Evolutionary conservation across 2,329 filamentous ascomycete genomes (phyloP).

Genomic region (Leptoxyphium fumago): DNA sequence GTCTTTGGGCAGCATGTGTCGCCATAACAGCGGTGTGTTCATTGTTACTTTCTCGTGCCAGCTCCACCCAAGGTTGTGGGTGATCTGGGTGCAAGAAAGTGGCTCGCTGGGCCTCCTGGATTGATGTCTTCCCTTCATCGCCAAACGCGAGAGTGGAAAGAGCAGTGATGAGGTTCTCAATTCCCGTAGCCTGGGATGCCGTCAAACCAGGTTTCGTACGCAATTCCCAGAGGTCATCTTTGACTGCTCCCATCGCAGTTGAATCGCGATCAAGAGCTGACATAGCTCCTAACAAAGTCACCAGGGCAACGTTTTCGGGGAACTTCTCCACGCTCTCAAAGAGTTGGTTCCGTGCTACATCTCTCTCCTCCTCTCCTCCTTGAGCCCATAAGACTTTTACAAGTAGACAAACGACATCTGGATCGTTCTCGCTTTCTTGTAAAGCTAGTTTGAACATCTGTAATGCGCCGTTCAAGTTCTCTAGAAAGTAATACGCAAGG

Average conservation of each 20-base stretch:
- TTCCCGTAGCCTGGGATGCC: conserved; percentile 48
- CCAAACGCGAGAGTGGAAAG: conserved; percentile 47
- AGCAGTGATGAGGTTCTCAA: conserved; percentile 62
- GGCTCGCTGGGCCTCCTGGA: conserved; percentile 52
- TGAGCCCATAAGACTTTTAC: conserved; percentile 91
- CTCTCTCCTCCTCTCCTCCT: conserved; percentile 56
- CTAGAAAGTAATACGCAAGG: conserved; percentile 60
- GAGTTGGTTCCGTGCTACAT: conserved; percentile 62
- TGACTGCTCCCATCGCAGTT: conserved; percentile 67
- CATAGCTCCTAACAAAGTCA: conserved; percentile 70
- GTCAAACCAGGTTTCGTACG: conserved; percentile 52
- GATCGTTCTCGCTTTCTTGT: conserved; percentile 57
- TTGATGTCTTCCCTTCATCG: conserved; percentile 33
- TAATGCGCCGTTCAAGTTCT: conserved; percentile 54
- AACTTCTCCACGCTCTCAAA: conserved; percentile 64
- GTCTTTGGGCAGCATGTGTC: conserved; percentile 59
- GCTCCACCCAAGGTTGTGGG: conserved; percentile 64
- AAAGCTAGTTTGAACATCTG: conserved; percentile 68
- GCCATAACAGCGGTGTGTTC: conserved; percentile 59
- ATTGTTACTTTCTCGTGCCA: conserved; percentile 43
- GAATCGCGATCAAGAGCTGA: conserved; percentile 66
- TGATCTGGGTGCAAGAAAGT: conserved; percentile 70
- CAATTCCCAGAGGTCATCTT: conserved; percentile 59
- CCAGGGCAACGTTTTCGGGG: conserved; percentile 62
- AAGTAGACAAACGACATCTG: conserved; percentile 74